Conservation (phyloP, 345 rosid genomes). For the Linum lewisii region DNA sequence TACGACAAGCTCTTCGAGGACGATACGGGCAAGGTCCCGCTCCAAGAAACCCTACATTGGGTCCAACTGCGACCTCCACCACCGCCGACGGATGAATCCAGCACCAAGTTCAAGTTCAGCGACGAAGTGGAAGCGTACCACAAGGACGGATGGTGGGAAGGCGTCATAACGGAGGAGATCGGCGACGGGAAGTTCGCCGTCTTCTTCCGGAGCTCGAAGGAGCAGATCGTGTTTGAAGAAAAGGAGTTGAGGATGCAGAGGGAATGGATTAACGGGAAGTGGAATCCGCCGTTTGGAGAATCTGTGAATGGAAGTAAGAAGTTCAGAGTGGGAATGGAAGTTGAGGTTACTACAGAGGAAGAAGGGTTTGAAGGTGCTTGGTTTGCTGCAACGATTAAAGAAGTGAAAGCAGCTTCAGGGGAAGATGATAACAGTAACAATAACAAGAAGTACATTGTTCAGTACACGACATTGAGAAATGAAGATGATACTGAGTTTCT, state of each 20-base stretch:
- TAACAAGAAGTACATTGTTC: slow-evolving; percentile 51
- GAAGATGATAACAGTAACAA: no score
- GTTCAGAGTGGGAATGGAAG: slow-evolving; percentile 1
- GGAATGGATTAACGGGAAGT: slow-evolving; percentile 52
- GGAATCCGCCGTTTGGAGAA: slow-evolving; percentile 60
- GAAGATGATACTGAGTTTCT: slow-evolving; percentile 61
- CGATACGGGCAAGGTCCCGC: slow-evolving; percentile 32
- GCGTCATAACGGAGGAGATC: slow-evolving; percentile 43
- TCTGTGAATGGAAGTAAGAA: background rate
- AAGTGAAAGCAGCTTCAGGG: slow-evolving; percentile 25
- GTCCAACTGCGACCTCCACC: slow-evolving; percentile 42
- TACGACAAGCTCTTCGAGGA: slow-evolving; percentile 46
- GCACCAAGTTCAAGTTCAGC: slow-evolving; percentile 28
- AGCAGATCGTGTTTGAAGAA: slow-evolving; percentile 42
- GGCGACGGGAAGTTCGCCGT: slow-evolving; percentile 46
- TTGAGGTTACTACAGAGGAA: slow-evolving; percentile 76
- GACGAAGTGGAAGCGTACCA: slow-evolving; percentile 60
- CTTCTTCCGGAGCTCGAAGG: slow-evolving; percentile 44
- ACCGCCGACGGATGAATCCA: slow-evolving; percentile 44
- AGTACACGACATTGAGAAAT: slow-evolving; percentile 50
- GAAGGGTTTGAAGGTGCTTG: slow-evolving; percentile 86
- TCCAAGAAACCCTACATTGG: slow-evolving; percentile 31
- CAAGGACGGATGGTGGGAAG: slow-evolving; percentile 95
- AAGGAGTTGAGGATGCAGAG: slow-evolving; percentile 54
- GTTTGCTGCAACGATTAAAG: slow-evolving; percentile 56